Conservation (phyloP, 2,329 filamentous ascomycete genomes). For the Talaromyces sp. region DNA sequence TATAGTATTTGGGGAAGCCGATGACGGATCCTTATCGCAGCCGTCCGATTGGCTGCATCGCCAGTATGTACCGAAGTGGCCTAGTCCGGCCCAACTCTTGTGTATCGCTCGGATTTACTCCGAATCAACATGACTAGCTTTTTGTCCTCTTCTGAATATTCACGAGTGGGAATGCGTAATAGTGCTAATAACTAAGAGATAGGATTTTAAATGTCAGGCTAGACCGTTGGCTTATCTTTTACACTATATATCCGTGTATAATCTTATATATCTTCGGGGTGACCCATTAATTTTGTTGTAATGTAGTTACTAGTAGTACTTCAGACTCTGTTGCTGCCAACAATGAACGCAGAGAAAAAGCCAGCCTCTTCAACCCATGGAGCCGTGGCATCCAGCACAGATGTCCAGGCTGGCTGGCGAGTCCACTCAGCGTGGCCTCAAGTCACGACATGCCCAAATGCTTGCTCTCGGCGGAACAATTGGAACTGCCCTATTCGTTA, state of each 20-base stretch:
- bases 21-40: background rate
- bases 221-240: background rate
- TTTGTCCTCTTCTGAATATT: no score
- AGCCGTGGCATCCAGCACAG: background rate
- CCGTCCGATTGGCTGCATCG: background rate
- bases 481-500: conserved; percentile 51
- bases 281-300: background rate
- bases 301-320: background rate
- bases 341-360: background rate
- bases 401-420: background rate
- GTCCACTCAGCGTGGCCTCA: conserved; percentile 33
- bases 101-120: background rate
- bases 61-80: background rate
- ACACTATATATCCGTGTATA: background rate
- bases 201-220: background rate
- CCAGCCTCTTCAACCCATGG: background rate
- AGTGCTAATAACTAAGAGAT: background rate
- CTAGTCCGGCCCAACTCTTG: background rate
- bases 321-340: background rate
- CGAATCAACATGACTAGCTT: background rate
- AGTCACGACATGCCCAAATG: conserved; percentile 58
- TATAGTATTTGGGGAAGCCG: background rate
- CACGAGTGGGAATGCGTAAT: background rate
- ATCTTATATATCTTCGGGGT: background rate
- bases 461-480: conserved; percentile 57